These are phyloP conservation scores for Debaryomyces prosopidis DNA, from an alignment of 805 yeast species.

Conservation along the genomic window DNA sequence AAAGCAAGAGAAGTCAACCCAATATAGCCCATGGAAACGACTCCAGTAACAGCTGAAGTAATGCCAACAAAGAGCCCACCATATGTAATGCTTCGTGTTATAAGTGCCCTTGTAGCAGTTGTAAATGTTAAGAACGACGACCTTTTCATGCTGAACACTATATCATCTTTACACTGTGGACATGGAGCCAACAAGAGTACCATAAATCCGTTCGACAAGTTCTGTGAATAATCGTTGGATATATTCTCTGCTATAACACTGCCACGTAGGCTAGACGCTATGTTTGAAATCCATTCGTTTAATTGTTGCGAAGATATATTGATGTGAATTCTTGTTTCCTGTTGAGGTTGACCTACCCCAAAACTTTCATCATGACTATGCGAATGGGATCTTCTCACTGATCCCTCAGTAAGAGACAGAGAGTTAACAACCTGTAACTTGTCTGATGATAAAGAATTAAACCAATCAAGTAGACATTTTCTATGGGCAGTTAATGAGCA, in stretches of 20 bases:
- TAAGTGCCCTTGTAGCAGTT: conserved; percentile 13
- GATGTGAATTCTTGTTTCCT: conserved; percentile 8
- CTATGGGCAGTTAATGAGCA: conserved; percentile 38
- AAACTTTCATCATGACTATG: conserved; percentile 6
- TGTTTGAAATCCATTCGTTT: conserved; percentile 13
- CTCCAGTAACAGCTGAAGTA: conserved; percentile 42
- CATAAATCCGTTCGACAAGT: conserved; percentile 1
- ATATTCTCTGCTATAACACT: background rate
- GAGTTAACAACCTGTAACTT: conserved; percentile 21
- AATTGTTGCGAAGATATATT: conserved; percentile 15
- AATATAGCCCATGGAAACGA: conserved; percentile 38
- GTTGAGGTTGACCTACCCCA: conserved; percentile 12
- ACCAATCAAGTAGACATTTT: conserved; percentile 43
- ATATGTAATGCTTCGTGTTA: conserved; percentile 25
- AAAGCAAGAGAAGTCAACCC: conserved; percentile 39
- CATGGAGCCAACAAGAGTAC: conserved; percentile 31
- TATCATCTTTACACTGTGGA: conserved; percentile 42
- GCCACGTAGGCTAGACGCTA: conserved; percentile 6
- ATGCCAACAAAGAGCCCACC: conserved; percentile 34
- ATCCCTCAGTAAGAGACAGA: conserved; percentile 1
- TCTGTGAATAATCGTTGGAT: background rate
- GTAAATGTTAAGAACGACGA: conserved; percentile 25
- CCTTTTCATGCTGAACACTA: conserved; percentile 31
- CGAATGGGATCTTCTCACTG: conserved; percentile 1
- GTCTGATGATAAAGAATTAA: conserved; percentile 32